Conservation (phyloP, 108 stramenopile species). For the Nitzschia inconspicua region DNA sequence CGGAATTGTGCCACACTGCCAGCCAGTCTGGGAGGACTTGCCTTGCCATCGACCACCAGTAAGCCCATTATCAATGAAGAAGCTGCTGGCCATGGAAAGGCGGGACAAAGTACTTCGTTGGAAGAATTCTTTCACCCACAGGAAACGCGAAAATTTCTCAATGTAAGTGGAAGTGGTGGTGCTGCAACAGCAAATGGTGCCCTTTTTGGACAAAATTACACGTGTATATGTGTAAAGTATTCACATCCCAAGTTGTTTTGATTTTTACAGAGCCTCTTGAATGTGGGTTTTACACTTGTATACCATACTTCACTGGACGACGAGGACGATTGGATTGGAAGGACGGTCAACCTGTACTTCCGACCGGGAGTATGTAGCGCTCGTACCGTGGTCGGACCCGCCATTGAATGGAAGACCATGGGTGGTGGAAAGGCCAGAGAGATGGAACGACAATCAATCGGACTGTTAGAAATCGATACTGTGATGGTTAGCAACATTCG, state of each 20-base stretch:
- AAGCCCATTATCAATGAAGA: neutral
- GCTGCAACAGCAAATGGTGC: neutral
- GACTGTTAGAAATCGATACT: constrained; percentile 52
- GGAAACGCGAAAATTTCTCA: neutral
- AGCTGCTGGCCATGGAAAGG: neutral
- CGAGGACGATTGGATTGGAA: constrained; percentile 37
- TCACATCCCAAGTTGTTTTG: neutral
- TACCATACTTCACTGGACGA: constrained; percentile 40
- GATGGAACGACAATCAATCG: constrained; percentile 32
- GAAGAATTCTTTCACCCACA: neutral
- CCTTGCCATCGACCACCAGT: neutral
- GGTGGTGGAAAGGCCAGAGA: constrained; percentile 31
- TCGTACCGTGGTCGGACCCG: constrained; percentile 36
- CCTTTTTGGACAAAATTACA: neutral
- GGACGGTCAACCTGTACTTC: constrained; percentile 45
- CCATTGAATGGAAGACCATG: constrained; percentile 58
- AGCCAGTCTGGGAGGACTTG: neutral
- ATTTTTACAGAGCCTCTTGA: constrained; percentile 37
- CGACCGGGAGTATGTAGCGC: constrained; percentile 47
- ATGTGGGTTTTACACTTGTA: constrained; percentile 48
- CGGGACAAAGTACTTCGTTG: neutral
- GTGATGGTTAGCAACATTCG: constrained; percentile 14
- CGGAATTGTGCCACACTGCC: neutral
- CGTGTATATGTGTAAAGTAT: neutral
- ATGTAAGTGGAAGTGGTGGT: neutral